Percentiles rank a stretch among this genome's conserved stretches.
These are phyloP conservation scores for Dactylonectria macrodidyma DNA, from an alignment of 2,329 filamentous ascomycete genomes.

Conservation along the genomic window DNA sequence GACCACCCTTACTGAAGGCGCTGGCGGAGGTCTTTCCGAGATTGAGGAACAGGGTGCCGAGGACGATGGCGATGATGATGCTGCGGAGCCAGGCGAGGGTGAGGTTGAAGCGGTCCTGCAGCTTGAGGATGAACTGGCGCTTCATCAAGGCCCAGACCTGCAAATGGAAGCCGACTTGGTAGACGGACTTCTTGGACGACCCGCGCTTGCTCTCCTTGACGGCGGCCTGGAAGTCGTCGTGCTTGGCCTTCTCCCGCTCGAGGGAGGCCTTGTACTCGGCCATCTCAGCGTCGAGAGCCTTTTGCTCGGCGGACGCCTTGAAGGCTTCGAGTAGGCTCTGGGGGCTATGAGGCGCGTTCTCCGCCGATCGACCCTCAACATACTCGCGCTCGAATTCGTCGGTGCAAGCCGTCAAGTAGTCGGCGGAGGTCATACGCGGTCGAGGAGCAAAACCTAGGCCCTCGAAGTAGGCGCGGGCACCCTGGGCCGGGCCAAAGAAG, in stretches of 20 bases:
- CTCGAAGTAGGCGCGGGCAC: constrained; percentile 83
- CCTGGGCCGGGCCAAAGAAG: constrained; percentile 78
- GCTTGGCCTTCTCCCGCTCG: constrained; percentile 74
- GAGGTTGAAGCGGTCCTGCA: constrained; percentile 87
- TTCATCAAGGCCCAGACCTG: constrained; percentile 89
- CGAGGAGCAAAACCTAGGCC: constrained; percentile 81
- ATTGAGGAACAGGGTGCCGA: constrained; percentile 85
- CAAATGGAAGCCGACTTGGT: constrained; percentile 85
- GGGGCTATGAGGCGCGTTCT: constrained; percentile 78
- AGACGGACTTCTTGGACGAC: constrained; percentile 82
- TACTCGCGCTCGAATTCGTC: constrained; percentile 89
- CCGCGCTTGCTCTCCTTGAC: constrained; percentile 85
- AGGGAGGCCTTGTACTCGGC: constrained; percentile 75
- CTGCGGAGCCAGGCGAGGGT: constrained; percentile 77
- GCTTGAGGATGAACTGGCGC: constrained; percentile 87
- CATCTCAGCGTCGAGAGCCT: constrained; percentile 76
- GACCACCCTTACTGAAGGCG: constrained; percentile 85
- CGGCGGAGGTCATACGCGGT: constrained; percentile 84
- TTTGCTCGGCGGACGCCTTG: constrained; percentile 72
- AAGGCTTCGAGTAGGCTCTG: constrained; percentile 80
- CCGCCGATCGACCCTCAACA: constrained; percentile 74
- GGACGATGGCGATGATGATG: constrained; percentile 82
- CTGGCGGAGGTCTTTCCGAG: constrained; percentile 76
- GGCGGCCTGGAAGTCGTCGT: constrained; percentile 83
- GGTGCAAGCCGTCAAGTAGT: constrained; percentile 87